These are phyloP conservation scores for Ceratocystiopsis minuta DNA, from an alignment of 2,329 filamentous ascomycete species.

Conservation along the genomic window DNA sequence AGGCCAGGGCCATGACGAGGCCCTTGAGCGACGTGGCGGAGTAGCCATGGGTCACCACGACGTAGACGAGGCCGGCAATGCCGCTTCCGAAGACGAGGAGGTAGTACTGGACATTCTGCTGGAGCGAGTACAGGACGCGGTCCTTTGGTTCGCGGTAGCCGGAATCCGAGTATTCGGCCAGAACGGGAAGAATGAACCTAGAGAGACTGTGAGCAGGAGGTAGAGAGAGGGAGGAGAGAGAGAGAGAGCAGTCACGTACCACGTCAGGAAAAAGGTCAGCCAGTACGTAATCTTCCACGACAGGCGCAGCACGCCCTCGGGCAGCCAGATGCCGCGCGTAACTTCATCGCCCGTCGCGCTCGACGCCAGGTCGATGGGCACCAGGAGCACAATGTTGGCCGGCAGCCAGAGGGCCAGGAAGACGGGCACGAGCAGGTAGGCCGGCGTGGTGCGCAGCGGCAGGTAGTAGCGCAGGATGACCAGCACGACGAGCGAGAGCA, in stretches of 20 bases:
- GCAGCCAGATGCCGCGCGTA: constrained; percentile 72
- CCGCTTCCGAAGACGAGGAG: constrained; percentile 57
- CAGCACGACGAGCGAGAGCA: constrained; percentile 60
- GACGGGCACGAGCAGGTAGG: constrained; percentile 76
- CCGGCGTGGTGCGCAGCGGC: constrained; percentile 75
- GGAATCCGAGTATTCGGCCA: constrained; percentile 88
- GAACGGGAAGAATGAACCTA: constrained; percentile 77
- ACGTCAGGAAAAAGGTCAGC: constrained; percentile 88
- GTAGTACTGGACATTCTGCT: constrained; percentile 78
- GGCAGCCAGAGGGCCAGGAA: constrained; percentile 93
- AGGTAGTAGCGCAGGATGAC: constrained; percentile 79
- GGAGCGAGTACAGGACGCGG: constrained; percentile 67
- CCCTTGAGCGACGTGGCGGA: constrained; percentile 58
- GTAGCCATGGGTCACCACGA: constrained; percentile 62
- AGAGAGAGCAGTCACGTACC: constrained; percentile 32
- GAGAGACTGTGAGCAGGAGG: neutral
- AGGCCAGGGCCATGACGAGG: constrained; percentile 81
- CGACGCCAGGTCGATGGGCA: constrained; percentile 89
- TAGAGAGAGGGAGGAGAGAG: neutral
- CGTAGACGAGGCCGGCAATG: constrained; percentile 59
- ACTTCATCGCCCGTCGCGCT: constrained; percentile 56
- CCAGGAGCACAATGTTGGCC: constrained; percentile 74
- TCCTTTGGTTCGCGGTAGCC: constrained; percentile 77
- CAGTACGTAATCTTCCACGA: constrained; percentile 94
- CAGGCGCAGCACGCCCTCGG: constrained; percentile 58